Conservation (phyloP, 192 early-diverging fungal species). For the Jimgerdemannia flammicorona region DNA sequence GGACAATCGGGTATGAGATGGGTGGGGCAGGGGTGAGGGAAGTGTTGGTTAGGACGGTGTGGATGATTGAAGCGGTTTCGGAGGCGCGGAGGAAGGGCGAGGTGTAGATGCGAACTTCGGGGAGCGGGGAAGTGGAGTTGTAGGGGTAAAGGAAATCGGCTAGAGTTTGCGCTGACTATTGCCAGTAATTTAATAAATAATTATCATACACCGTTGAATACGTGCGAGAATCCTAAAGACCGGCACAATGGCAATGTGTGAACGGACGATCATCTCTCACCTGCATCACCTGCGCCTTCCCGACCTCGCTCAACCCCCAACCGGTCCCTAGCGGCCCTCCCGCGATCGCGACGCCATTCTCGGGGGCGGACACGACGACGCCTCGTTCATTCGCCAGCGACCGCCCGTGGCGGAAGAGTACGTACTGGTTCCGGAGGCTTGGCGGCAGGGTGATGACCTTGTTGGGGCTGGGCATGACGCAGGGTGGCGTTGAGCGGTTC, state of each 20-base stretch:
- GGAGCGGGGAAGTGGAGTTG: not conserved
- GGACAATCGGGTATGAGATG: slow-evolving; percentile 12
- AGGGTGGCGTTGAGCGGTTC: too few relatives aligned
- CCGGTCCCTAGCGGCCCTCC: slow-evolving; percentile 46
- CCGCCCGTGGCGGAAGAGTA: slow-evolving; percentile 53
- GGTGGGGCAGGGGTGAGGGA: slow-evolving; percentile 3
- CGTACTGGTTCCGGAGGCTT: slow-evolving; percentile 29
- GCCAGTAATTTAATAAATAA: not conserved
- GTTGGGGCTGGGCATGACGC: too few relatives aligned
- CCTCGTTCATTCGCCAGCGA: slow-evolving; percentile 51
- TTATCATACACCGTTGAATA: not conserved
- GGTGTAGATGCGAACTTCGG: slow-evolving; percentile 35
- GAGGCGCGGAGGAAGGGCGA: slow-evolving; percentile 49
- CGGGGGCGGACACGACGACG: slow-evolving; percentile 49
- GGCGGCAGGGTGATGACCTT: slow-evolving; percentile 5
- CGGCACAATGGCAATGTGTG: not conserved
- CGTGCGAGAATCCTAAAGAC: not conserved
- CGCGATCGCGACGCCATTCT: slow-evolving; percentile 40
- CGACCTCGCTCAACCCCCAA: slow-evolving; percentile 47
- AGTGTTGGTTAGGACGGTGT: slow-evolving; percentile 10
- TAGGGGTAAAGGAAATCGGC: slow-evolving; percentile 20
- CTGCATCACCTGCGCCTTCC: slow-evolving; percentile 40
- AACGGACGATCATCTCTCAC: slow-evolving; percentile 12
- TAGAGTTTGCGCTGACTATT: slow-evolving; percentile 29
- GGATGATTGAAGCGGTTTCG: slow-evolving; percentile 48